Percentiles rank a stretch among this genome's conserved stretches.
Conservation (phyloP, 2,329 filamentous ascomycete genomes). For the Colletotrichum sp. region DNA sequence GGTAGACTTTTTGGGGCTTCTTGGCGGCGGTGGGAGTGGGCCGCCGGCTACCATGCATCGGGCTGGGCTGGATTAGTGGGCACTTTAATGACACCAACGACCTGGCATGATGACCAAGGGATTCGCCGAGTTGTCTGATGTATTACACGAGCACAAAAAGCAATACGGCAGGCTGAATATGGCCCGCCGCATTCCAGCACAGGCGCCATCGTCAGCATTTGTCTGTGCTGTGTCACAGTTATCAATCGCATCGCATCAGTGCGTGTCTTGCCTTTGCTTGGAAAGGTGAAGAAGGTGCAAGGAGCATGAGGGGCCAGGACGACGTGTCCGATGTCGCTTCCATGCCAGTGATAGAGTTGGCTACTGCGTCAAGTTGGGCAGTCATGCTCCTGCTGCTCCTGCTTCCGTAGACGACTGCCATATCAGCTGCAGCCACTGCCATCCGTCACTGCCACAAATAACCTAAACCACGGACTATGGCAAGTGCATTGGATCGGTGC, state of each 20-base stretch:
- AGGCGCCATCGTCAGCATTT: background rate
- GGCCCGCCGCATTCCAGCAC: background rate
- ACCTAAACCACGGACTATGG: background rate
- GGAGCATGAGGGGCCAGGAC: background rate
- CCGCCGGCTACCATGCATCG: background rate
- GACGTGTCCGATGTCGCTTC: background rate
- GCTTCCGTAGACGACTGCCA: background rate
- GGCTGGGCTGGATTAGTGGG: background rate
- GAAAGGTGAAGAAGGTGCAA: background rate
- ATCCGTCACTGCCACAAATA: background rate
- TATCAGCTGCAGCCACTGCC: background rate
- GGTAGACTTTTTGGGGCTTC: background rate
- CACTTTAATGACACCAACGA: background rate
- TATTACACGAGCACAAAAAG: background rate
- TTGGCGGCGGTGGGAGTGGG: background rate
- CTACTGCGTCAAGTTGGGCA: background rate
- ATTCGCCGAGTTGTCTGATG: background rate
- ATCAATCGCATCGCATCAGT: slow-evolving; percentile 2
- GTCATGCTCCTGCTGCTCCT: background rate
- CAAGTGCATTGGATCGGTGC: background rate
- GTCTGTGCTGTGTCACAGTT: slow-evolving; percentile 4
- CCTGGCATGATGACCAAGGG: background rate
- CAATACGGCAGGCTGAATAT: background rate
- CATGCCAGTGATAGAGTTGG: background rate
- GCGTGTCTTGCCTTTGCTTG: background rate